phyloP scores from a whole-genome alignment of 805 yeast genomes.

The Yarrowia sp. region DNA sequence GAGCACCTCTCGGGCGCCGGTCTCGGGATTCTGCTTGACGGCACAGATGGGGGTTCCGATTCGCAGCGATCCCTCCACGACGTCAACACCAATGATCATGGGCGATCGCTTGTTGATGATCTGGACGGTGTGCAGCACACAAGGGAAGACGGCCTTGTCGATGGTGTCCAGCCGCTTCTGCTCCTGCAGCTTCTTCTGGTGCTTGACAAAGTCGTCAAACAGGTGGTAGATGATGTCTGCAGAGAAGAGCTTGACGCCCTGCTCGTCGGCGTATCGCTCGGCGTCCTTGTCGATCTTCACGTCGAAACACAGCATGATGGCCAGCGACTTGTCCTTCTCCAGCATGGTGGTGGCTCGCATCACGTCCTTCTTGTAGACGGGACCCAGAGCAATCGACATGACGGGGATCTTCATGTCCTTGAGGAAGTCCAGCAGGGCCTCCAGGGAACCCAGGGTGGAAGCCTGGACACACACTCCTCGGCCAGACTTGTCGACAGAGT shows the following conservation, averaged over 20 bases:
- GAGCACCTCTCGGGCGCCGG: constrained; percentile 73
- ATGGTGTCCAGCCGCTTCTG: constrained; percentile 86
- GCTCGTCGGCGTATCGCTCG: constrained; percentile 95
- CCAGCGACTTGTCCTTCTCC: constrained; percentile 93
- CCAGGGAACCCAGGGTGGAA: constrained; percentile 96
- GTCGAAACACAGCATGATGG: constrained; percentile 98
- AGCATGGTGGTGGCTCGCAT: constrained; percentile 97
- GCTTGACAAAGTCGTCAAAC: constrained; percentile 92
- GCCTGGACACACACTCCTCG: constrained; percentile 99
- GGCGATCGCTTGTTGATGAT: constrained; percentile 98
- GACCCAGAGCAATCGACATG: constrained; percentile 97
- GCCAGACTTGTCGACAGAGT: constrained; percentile 93
- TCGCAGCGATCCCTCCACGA: constrained; percentile 85
- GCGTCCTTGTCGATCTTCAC: constrained; percentile 98
- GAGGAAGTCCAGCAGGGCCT: constrained; percentile 94
- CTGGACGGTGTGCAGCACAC: constrained; percentile 92
- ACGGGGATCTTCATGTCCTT: constrained; percentile 99
- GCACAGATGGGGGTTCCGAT: constrained; percentile 96
- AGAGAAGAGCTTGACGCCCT: constrained; percentile 87
- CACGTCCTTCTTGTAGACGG: constrained; percentile 96
- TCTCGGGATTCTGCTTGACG: constrained; percentile 85
- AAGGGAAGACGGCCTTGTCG: constrained; percentile 92
- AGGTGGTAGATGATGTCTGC: constrained; percentile 97
- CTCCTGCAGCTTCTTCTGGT: constrained; percentile 87
- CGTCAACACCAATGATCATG: constrained; percentile 99